Conservation (phyloP, 2,329 filamentous ascomycete genomes). For the Fusarium udum region DNA sequence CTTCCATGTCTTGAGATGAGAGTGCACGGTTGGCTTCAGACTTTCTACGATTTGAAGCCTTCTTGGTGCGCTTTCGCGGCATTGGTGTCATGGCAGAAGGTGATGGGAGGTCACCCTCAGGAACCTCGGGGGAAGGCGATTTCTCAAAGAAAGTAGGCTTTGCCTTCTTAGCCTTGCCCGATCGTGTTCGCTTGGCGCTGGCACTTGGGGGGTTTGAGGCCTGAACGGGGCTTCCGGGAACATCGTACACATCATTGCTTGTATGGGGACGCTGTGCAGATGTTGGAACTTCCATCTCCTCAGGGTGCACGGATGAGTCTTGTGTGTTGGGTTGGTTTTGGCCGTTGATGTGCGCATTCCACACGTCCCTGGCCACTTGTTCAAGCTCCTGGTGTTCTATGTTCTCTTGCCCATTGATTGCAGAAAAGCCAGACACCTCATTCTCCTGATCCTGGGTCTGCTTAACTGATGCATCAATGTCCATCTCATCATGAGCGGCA, state of each 20-base stretch:
- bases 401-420: conserved; percentile 10
- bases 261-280: conserved; percentile 29
- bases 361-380: conserved; percentile 48
- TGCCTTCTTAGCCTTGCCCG: conserved; percentile 57
- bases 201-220: conserved; percentile 35
- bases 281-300: conserved; percentile 26
- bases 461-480: conserved; percentile 34
- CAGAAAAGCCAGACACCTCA: conserved; percentile 11
- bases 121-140: conserved; percentile 34
- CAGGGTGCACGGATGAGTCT: conserved; percentile 9
- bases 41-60: conserved; percentile 42
- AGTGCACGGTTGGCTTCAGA: conserved; percentile 28
- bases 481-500: conserved; percentile 38
- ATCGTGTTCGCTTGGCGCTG: conserved; percentile 43
- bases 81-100: conserved; percentile 48
- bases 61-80: conserved; percentile 45
- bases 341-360: conserved; percentile 47
- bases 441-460: conserved; percentile 4
- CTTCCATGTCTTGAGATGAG: conserved; percentile 37
- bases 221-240: conserved; percentile 38
- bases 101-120: conserved; percentile 44
- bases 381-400: conserved; percentile 41
- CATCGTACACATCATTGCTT: conserved; percentile 38
- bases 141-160: conserved; percentile 59
- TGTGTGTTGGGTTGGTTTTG: conserved; percentile 37